Evolutionary conservation across 176 grass and related monocot species (phyloP), one percentile per base, ranked within the genome.

Genomic region (Hyparrhenia diplandra): DNA sequence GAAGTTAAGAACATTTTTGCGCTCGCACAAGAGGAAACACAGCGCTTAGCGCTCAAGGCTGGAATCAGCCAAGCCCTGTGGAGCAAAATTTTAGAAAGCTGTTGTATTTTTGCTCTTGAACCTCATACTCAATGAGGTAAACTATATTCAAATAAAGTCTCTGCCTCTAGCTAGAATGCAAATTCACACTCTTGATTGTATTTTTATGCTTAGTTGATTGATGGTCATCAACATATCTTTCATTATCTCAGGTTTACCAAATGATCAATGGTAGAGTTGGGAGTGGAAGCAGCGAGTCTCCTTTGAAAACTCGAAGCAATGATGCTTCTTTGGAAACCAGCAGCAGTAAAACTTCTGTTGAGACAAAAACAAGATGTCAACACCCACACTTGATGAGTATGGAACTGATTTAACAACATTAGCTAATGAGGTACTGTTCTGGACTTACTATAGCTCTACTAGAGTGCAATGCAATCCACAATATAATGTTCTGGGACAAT

Each of bases 31-130:
- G 72, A 58, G 31, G 49, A 37, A 75, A 37, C 72, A 37, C 72
- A 58, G 6, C 30, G 13, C 31, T 51, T 75, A 16, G 73, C 1
- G 20, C 31, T 58, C 73, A 70, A 70, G 37, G 8, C 24, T 1
- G 51, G 73, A 75, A 75, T 6, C 21, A 58, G 24, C 20, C 47
- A 58, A 1, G 4, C 59, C 12, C 20, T 58, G 52, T 75, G 73
- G 73, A 58, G 6, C 9, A 21, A 36, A 5, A 59, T 75, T 58
- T 16, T 12, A 58, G 12, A n/a, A 16, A 5, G n/a, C 72, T 9
- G 58, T 59, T 75, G 73, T 52, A 55, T n/a, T 75, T 75, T 75
- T 75, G 12, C 73, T 75, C 52, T 75, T 58, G 21, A 21, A 39
- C 51, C 6, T 75, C 20, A 24, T 75, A 75, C 51, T 75, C 51